Evolutionary conservation across 306 rosid genomes (phyloP).

Genomic region (Citrullus mucosospermus): DNA sequence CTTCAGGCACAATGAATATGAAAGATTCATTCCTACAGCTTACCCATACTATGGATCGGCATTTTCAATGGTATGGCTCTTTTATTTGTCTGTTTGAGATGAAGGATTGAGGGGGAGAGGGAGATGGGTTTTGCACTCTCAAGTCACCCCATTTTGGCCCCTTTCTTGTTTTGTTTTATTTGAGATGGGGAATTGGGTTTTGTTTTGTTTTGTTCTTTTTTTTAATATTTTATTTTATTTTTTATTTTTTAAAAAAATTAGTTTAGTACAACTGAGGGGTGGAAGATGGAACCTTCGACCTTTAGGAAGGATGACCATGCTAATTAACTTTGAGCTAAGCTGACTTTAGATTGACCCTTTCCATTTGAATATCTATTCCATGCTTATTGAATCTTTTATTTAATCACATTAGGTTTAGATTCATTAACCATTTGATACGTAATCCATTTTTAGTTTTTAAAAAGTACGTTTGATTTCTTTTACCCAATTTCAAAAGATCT

Average conservation of each 20-base stretch:
- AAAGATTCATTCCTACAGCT: slow-evolving; percentile 89
- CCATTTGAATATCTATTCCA: not conserved
- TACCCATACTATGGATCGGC: slow-evolving; percentile 91
- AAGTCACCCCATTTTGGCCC: too few species aligned
- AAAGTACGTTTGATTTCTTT: not conserved
- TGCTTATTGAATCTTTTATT: not conserved
- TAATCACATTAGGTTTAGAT: not conserved
- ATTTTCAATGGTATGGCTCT: slow-evolving; percentile 65
- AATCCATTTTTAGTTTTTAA: not conserved
- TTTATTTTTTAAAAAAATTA: too few species aligned
- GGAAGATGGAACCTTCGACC: too few species aligned
- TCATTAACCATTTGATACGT: not conserved
- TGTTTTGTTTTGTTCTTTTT: too few species aligned
- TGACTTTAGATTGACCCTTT: not conserved
- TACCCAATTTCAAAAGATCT: not conserved
- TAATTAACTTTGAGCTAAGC: too few species aligned
- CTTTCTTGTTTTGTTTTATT: too few species aligned
- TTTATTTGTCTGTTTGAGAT: slow-evolving; percentile 5
- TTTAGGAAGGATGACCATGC: too few species aligned
- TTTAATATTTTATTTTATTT: too few species aligned
- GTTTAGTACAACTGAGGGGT: too few species aligned
- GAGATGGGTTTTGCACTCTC: too few species aligned
- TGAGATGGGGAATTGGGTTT: too few species aligned
- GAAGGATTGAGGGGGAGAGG: not conserved
- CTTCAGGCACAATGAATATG: slow-evolving; percentile 87